Evolutionary conservation across 345 rosid genomes (phyloP).

Genomic region (Pelargonium nanum): DNA sequence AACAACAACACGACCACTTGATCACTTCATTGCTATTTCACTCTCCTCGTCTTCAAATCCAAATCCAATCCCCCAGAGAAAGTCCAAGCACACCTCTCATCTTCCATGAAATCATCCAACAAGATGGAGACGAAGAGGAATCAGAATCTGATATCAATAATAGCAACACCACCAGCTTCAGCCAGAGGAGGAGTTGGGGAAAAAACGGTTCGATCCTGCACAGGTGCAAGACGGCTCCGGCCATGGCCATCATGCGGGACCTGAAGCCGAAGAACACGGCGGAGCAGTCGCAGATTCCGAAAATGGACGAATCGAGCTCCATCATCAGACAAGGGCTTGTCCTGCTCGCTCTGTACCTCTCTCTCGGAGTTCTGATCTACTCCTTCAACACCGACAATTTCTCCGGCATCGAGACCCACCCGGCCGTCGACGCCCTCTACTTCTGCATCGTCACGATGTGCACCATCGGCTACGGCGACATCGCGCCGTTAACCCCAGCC

Average conservation of each 20-base stretch:
- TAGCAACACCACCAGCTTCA: background rate
- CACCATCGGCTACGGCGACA: slow-evolving; percentile 78
- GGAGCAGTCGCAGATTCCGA: slow-evolving; percentile 18
- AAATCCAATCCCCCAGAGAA: slow-evolving; percentile 24
- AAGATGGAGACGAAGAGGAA: background rate
- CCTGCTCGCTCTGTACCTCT: slow-evolving; percentile 41
- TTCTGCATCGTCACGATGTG: slow-evolving; percentile 80
- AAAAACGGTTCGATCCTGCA: slow-evolving; percentile 43
- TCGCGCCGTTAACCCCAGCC: slow-evolving; percentile 49
- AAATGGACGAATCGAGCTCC: slow-evolving; percentile 28
- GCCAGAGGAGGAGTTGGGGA: background rate
- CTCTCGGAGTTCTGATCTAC: slow-evolving; percentile 48
- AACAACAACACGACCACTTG: slow-evolving; percentile 18
- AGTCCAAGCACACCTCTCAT: slow-evolving; percentile 21
- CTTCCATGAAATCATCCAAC: slow-evolving; percentile 7
- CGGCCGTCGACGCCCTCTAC: slow-evolving; percentile 67
- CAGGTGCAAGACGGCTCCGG: slow-evolving; percentile 76
- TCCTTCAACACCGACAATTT: slow-evolving; percentile 48
- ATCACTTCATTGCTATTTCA: slow-evolving; percentile 13
- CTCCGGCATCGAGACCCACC: slow-evolving; percentile 72
- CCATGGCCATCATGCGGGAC: slow-evolving; percentile 53
- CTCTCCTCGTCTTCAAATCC: slow-evolving; percentile 26
- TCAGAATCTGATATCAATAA: background rate
- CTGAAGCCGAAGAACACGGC: slow-evolving; percentile 5
- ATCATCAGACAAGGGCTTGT: slow-evolving; percentile 47